Evolutionary conservation across 1,284 basidiomycete genomes (phyloP), one percentile per base, ranked within the genome.

Genomic region (Ceratobasidium sp.): DNA sequence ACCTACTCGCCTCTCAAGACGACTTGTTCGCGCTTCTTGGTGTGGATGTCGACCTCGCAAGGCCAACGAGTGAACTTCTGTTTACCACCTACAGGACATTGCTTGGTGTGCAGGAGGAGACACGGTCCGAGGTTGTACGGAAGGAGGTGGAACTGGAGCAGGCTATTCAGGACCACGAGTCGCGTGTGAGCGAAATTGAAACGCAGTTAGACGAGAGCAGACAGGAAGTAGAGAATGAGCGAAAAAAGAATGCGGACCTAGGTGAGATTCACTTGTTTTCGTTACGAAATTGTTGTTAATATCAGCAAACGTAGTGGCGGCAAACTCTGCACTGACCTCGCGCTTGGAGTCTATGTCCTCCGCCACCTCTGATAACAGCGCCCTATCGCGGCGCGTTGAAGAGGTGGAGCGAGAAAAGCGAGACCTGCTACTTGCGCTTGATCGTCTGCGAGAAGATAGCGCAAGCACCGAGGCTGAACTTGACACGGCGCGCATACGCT

Each of bases 141-240:
- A 89, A 89, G 79, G 91, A 93, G 54, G 83, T 93, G 1, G 91
- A 93, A 78, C 82, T 93, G 57, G 92, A 94, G 79, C 90, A 93
- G 80, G 88, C 89, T 28, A 79, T 92, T 54, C 90, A 92, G 78
- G 91, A 93, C 79, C 85, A 84, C 62, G 91, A 93, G 78, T 85
- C 83, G 8, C 80, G 84, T 61, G 79, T 85, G 3, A 86, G 84
- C 64, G 88, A 91, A 41, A 78, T 88, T 5, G 89, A 91, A 76
- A 77, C 77, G 0, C 80, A 85, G 0, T 74, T 88, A 32, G 86
- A 89, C 73, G 76, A 77, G 52, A 79, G 85, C 2, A 86, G 87
- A 75, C 83, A 83, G 35, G 88, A 93, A 76, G 79, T 91, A 4
- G 79, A 79, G 32, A 78, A 84, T 73, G 79, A 86, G 35, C 89